Percentiles rank a stretch among this genome's conserved stretches.
Conservation (phyloP, 345 rosid genomes). For the Arabis alpina region DNA sequence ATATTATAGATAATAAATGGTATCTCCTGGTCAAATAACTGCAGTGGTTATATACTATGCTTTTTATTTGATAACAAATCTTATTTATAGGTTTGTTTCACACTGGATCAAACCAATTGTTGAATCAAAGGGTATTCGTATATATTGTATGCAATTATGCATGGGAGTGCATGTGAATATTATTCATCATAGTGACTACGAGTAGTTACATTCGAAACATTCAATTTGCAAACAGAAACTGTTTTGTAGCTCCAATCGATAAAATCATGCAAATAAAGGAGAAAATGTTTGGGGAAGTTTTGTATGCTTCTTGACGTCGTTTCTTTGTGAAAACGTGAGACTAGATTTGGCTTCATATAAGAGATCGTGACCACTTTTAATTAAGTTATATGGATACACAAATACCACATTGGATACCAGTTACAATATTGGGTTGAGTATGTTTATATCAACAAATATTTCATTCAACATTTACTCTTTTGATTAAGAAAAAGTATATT, state of each 20-base stretch:
- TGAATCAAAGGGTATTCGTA: neutral
- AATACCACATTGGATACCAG: constrained; percentile 42
- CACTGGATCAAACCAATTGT: constrained; percentile 4
- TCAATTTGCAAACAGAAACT: constrained; percentile 26
- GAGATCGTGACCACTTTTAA: constrained; percentile 40
- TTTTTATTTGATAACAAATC: neutral
- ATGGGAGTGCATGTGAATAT: neutral
- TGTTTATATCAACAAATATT: constrained; percentile 20
- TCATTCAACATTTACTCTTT: constrained; percentile 19
- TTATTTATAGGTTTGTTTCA: neutral
- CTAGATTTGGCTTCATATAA: constrained; percentile 41
- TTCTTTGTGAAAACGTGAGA: constrained; percentile 39
- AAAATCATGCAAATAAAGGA: constrained; percentile 5
- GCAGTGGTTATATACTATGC: neutral
- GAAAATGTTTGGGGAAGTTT: constrained; percentile 22
- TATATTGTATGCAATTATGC: neutral
- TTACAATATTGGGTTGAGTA: constrained; percentile 4
- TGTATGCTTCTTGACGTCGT: constrained; percentile 45
- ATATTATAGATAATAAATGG: too few relatives aligned
- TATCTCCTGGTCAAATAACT: too few relatives aligned
- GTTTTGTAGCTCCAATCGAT: constrained; percentile 24
- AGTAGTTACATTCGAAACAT: constrained; percentile 20
- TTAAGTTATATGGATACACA: constrained; percentile 32
- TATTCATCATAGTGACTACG: constrained; percentile 7
- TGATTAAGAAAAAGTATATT: neutral